Evolutionary conservation across 225 moss, liverwort and hornwort species (phyloP).

Genomic region (Lunularia cruciata): DNA sequence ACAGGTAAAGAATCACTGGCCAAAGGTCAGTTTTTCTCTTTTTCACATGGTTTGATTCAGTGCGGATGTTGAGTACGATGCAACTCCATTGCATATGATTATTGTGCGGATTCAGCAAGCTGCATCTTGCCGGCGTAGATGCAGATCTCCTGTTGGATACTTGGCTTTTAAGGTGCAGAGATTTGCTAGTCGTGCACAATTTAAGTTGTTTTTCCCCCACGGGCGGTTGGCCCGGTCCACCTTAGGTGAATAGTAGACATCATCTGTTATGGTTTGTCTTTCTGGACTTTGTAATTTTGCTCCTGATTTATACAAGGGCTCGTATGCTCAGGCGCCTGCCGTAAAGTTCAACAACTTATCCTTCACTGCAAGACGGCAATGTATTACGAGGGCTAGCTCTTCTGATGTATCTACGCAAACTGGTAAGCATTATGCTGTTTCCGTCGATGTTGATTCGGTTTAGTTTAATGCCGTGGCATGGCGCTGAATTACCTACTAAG

Average conservation of each 20-base stretch:
- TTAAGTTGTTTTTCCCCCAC: not conserved
- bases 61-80: not conserved
- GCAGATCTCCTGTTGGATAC: too few species aligned
- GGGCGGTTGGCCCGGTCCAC: not conserved
- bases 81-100: not conserved
- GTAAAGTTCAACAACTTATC: not conserved
- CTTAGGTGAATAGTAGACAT: not conserved
- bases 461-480: not conserved
- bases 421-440: constrained; percentile 7
- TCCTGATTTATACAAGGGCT: too few species aligned
- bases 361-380: not conserved
- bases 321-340: not conserved
- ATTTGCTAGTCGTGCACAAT: too few species aligned
- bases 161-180: too few species aligned
- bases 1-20: not conserved
- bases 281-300: too few species aligned
- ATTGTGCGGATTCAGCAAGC: not conserved
- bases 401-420: constrained; percentile 7
- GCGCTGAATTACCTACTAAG: not conserved
- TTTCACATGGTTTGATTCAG: not conserved
- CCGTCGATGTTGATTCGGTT: not conserved
- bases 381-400: constrained; percentile 5
- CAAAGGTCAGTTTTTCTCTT: not conserved
- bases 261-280: not conserved
- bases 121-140: not conserved